A percentile compares a stretch with the other conserved stretches of the same genome.
phyloP scores from a whole-genome alignment of 345 rosid genomes.

The Aethionema arabicum region DNA sequence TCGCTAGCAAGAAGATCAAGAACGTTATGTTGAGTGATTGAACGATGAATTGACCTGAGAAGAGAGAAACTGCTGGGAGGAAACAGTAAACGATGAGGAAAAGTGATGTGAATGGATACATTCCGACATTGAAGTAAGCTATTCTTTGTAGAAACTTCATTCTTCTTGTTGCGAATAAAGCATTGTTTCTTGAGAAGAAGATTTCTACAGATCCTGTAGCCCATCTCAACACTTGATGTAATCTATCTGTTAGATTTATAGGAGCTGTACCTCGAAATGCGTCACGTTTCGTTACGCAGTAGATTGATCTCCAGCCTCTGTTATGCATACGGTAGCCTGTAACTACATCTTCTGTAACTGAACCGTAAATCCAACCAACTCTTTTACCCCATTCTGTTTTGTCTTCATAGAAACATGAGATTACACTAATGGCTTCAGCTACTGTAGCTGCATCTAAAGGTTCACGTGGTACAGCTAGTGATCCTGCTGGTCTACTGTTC shows the following conservation, averaged over 20 bases:
- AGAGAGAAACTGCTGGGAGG: constrained; percentile 53
- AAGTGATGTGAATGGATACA: constrained; percentile 65
- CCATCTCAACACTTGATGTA: constrained; percentile 66
- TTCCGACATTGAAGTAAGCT: constrained; percentile 14
- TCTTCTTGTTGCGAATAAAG: constrained; percentile 46
- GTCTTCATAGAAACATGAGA: constrained; percentile 70
- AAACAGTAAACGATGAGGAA: constrained; percentile 59
- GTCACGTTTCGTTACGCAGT: constrained; percentile 59
- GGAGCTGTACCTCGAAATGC: constrained; percentile 53
- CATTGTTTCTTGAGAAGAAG: constrained; percentile 61
- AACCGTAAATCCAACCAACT: constrained; percentile 69
- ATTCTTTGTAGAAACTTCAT: constrained; percentile 61
- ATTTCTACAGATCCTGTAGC: constrained; percentile 69
- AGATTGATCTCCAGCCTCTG: constrained; percentile 62
- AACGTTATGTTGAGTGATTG: constrained; percentile 46
- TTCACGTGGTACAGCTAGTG: constrained; percentile 63
- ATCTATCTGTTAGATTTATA: constrained; percentile 39
- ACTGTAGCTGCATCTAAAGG: constrained; percentile 66
- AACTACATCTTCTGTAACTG: constrained; percentile 17
- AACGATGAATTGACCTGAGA: constrained; percentile 58
- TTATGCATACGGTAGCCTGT: constrained; percentile 68
- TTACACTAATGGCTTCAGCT: constrained; percentile 59
- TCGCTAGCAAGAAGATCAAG: constrained; percentile 48
- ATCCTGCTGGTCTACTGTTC: constrained; percentile 56
- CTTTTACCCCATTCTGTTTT: constrained; percentile 64